These are phyloP conservation scores for Batkoa obscura DNA, from an alignment of 371 early-diverging fungal genomes.

Conservation along the genomic window DNA sequence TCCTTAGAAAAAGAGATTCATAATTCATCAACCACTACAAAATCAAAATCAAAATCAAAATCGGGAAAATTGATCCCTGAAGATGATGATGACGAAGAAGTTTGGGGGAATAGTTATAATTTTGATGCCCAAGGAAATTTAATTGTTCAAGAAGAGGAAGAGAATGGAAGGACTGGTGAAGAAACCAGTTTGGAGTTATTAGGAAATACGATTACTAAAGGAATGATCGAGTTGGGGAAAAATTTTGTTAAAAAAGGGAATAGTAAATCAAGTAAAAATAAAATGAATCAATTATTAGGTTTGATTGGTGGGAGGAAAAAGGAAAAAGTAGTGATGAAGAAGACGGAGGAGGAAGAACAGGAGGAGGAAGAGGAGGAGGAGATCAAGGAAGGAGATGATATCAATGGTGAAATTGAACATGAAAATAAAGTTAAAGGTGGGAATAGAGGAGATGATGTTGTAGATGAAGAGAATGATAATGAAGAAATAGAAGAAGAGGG, in stretches of 20 bases:
- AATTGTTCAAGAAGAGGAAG: constrained; percentile 8
- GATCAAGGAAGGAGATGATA: constrained; percentile 19
- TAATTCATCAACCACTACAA: too few species aligned
- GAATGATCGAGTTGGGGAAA: neutral
- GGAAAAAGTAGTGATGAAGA: too few species aligned
- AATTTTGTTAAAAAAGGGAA: neutral
- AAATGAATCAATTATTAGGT: neutral
- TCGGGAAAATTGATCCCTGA: too few species aligned
- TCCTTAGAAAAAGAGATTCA: too few species aligned
- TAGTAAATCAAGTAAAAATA: neutral
- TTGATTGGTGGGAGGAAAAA: too few species aligned
- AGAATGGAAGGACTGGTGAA: neutral
- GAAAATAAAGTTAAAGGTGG: constrained; percentile 11
- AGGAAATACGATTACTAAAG: neutral
- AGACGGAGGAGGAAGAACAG: neutral
- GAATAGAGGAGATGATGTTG: constrained; percentile 9
- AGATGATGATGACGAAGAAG: constrained; percentile 11
- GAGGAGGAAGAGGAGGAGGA: constrained; percentile 3
- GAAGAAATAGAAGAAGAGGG: constrained; percentile 19
- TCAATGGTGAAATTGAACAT: constrained; percentile 10
- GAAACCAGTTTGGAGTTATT: neutral
- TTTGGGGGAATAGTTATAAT: constrained; percentile 7
- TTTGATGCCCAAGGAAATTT: constrained; percentile 10
- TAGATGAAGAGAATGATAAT: constrained; percentile 13
- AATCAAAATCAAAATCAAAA: too few species aligned